phyloP scores from a whole-genome alignment of 495 filamentous ascomycete species.

The Cercophora sp. region DNA sequence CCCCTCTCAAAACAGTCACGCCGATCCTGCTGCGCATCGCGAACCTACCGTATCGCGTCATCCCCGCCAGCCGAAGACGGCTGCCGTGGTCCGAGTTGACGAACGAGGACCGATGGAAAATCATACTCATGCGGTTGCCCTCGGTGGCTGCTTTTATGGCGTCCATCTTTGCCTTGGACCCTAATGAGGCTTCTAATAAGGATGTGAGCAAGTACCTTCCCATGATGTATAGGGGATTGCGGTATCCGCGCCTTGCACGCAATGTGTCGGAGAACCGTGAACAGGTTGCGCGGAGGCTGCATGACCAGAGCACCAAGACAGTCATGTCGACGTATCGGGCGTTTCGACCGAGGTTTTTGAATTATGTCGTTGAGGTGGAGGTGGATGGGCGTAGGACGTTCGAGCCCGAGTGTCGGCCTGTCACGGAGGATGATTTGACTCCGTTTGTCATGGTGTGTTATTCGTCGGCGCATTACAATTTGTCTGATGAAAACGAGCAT shows the following conservation, averaged over 20 bases:
- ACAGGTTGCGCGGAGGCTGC: not conserved
- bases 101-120: not conserved
- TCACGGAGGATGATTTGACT: not conserved
- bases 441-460: not conserved
- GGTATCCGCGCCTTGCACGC: not conserved
- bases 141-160: not conserved
- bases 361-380: not conserved
- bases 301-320: not conserved
- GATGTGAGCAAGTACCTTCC: not conserved
- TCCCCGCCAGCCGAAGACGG: not conserved
- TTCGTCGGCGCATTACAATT: not conserved
- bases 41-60: not conserved
- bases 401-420: not conserved
- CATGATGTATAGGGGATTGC: not conserved
- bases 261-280: not conserved
- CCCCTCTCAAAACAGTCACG: not conserved
- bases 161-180: not conserved
- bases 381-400: not conserved
- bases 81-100: not conserved
- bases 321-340: not conserved
- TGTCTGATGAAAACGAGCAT: not conserved
- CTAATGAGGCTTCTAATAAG: not conserved
- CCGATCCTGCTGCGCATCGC: not conserved
- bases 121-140: not conserved
- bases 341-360: not conserved